Base-by-base conservation (phyloP, 805 yeast species). In the Schizosaccharomyces osmophilus region DNA sequence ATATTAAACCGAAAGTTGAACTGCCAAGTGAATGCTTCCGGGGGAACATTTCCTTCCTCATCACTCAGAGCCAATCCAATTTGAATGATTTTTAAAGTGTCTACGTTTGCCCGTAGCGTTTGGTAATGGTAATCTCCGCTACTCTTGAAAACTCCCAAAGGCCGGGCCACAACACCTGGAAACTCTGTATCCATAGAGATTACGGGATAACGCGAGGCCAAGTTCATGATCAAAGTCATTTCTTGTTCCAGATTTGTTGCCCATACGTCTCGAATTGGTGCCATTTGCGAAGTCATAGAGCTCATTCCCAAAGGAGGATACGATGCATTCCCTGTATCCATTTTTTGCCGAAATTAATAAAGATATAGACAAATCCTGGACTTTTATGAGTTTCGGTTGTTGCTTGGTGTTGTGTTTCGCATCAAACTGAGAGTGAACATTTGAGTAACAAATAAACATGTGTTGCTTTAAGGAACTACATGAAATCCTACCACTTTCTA, bases 101-200 rank as follows among this genome's bases (percentile, higher is more conserved):
- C 98, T 3, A 93, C 85, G 70, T 93, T 93, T 9, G 94, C 78
- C 68, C 98, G 79, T 73, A 93, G 78, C 0, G 97, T 90, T 72
- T 93, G 98, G 69, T 90, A 93, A 71, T 93, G 97, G 72, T 88
- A 93, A 71, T 93, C 97, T 29, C 84, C 78, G 17, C 93, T 85
- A 1, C 93, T 82, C 67, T 87, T 81, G 73, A 93, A 93, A 22
- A 86, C 81, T 22, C 98, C 98, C 63, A 93, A 85, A 17, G 98
- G 98, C 67, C 98, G 79, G 2, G 95, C 95, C 32, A 90, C 84
- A 26, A 94, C 86, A 0, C 98, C 98, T 0, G 96, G 96, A 69
- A 93, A 88, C 71, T 93, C 97, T 59, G 94, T 88, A 66, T 88
- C 89, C 63, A 88, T 79, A 31, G 77, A 69, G 8, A 74, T 67